phyloP scores from a whole-genome alignment of 768 basidiomycete species.

The Tephrocybe sp. region DNA sequence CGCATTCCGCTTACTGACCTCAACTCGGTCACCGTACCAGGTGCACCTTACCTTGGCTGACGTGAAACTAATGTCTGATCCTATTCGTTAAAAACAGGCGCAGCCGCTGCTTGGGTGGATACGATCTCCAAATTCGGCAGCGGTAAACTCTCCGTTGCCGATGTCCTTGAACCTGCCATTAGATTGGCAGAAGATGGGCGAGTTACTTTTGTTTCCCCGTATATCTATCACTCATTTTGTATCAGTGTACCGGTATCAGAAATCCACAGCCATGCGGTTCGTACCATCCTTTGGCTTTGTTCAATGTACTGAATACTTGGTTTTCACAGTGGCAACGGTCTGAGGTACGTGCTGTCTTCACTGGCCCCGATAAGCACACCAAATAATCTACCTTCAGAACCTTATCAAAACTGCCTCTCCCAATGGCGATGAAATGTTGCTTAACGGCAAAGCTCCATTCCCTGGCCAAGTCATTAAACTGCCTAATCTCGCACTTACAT shows the following conservation, averaged over 20 bases:
- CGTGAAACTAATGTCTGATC: slow-evolving; percentile 1
- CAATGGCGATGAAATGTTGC: slow-evolving; percentile 82
- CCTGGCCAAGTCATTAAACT: slow-evolving; percentile 84
- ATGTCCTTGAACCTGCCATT: slow-evolving; percentile 88
- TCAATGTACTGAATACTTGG: slow-evolving; percentile 2
- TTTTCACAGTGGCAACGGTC: slow-evolving; percentile 54
- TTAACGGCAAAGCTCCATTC: slow-evolving; percentile 79
- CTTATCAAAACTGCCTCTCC: slow-evolving; percentile 84
- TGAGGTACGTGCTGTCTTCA: slow-evolving; percentile 41
- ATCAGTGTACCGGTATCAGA: slow-evolving; percentile 85
- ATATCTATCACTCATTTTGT: not conserved
- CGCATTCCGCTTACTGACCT: slow-evolving; percentile 79
- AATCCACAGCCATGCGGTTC: slow-evolving; percentile 63
- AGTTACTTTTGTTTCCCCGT: slow-evolving; percentile 12
- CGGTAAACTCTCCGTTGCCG: slow-evolving; percentile 58
- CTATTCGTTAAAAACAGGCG: slow-evolving; percentile 49
- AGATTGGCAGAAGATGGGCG: slow-evolving; percentile 90
- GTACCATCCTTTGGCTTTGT: slow-evolving; percentile 6
- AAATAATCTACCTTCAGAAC: slow-evolving; percentile 35
- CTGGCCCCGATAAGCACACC: slow-evolving; percentile 3
- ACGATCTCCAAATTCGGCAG: slow-evolving; percentile 82
- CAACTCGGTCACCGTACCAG: slow-evolving; percentile 91
- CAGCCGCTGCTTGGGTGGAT: slow-evolving; percentile 95
- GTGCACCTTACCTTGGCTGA: too few relatives aligned
- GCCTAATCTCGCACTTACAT: slow-evolving; percentile 81